Evolutionary conservation across 768 basidiomycete genomes (phyloP), one percentile per base, ranked within the genome.

Genomic region (Lanmaoa rubissima): DNA sequence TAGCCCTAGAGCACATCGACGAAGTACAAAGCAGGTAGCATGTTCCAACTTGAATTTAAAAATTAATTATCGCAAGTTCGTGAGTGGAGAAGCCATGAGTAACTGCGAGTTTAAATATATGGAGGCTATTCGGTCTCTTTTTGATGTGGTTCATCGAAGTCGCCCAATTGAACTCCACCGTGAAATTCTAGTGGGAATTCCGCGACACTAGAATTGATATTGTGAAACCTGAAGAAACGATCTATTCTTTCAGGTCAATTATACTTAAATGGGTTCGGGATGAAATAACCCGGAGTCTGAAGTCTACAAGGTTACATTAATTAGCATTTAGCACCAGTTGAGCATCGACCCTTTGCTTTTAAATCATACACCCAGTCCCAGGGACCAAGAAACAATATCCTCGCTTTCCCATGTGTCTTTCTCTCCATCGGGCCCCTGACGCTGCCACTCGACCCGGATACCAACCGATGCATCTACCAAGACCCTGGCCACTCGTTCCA

Each of bases 331-430:
- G 8, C 13, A 21, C 13, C 24, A 21, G 21, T 7, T 4, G 21
- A 24, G 21, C 8, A 24, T 24, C 21, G 21, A 16, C 4, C 7
- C 14, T 43, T 8, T n/a, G 19, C n/a, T 21, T 21, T 21, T 14
- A 14, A 21, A 42, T 54, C 34, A 67, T 36, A 56, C 65, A 10
- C 68, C 67, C 31, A 61, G 38, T 12, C 63, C 65, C 12, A 61
- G 38, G 8, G 67, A 61, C 67, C 61, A 65, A 4, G 68, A 53
- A 5, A 69, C 49, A 9, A 69, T 67, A 19, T 65, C 67, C 8
- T 69, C 65, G 13, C 61, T 69, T 35, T 69, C 68, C 65, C 68
- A 69, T 11, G 65, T 67, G 11, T 65, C 38, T 45, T 69, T 69
- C 8, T 39, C 44, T 38, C 51, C 57, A 8, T 52, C 38, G 1